phyloP scores from a whole-genome alignment of 768 basidiomycete genomes.

The Boletus eberwhitei region DNA sequence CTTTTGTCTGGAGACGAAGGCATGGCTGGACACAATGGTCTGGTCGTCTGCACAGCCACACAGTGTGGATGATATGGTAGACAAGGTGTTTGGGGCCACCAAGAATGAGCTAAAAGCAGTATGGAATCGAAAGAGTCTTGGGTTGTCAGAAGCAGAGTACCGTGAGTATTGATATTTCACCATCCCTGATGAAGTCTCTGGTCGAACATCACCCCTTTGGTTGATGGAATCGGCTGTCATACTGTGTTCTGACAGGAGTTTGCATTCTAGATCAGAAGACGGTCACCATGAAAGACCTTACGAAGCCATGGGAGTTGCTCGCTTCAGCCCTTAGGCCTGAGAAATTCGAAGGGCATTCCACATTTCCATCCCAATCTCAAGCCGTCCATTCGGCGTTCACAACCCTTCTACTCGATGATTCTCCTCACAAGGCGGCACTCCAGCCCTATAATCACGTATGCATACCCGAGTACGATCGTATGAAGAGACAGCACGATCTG shows the following conservation, averaged over 20 bases:
- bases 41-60: constrained; percentile 88
- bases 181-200: background rate
- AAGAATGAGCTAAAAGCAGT: constrained; percentile 50
- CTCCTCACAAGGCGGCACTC: constrained; percentile 51
- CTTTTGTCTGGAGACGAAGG: constrained; percentile 53
- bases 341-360: background rate
- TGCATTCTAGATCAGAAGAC: constrained; percentile 16
- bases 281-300: constrained; percentile 71
- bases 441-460: constrained; percentile 85
- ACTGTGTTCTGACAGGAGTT: background rate
- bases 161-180: constrained; percentile 46
- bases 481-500: constrained; percentile 41
- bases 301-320: constrained; percentile 60
- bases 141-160: constrained; percentile 58
- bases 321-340: constrained; percentile 12
- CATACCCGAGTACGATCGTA: constrained; percentile 60
- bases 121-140: constrained; percentile 80
- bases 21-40: constrained; percentile 81
- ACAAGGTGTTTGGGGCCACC: constrained; percentile 49
- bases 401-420: constrained; percentile 53
- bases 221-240: background rate
- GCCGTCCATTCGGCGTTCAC: constrained; percentile 41
- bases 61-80: constrained; percentile 73
- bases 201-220: constrained; percentile 14
- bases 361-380: constrained; percentile 2